These are phyloP conservation scores for Musa troglodytarum DNA, from an alignment of 176 grass and related monocot species.

Conservation along the genomic window DNA sequence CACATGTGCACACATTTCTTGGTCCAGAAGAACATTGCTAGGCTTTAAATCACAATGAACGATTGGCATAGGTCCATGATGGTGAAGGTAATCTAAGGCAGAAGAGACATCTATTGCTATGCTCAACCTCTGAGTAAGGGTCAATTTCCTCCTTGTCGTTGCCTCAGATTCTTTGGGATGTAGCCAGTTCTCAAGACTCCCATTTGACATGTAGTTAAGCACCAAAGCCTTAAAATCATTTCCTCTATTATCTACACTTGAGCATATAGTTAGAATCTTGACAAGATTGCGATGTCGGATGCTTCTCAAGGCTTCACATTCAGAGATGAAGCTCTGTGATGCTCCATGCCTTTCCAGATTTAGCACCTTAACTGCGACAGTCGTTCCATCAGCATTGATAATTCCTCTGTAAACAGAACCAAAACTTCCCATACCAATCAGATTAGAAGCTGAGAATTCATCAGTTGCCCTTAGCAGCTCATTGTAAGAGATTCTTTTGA, in stretches of 20 bases:
- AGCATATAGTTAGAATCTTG: constrained; percentile 30
- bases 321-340: constrained; percentile 27
- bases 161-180: constrained; percentile 13
- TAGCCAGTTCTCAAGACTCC: constrained; percentile 44
- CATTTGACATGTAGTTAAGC: constrained; percentile 36
- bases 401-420: constrained; percentile 30
- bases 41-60: constrained; percentile 53
- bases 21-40: constrained; percentile 37
- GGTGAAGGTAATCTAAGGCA: constrained; percentile 42
- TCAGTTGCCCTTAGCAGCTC: constrained; percentile 9
- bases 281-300: constrained; percentile 45
- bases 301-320: constrained; percentile 46
- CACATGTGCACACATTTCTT: constrained; percentile 30
- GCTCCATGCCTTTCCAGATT: constrained; percentile 30
- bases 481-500: constrained; percentile 23
- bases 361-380: constrained; percentile 43
- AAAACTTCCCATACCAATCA: not conserved
- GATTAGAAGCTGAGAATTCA: no score
- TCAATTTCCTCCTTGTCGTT: constrained; percentile 6
- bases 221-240: constrained; percentile 55
- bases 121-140: constrained; percentile 24
- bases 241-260: constrained; percentile 18
- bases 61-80: constrained; percentile 19
- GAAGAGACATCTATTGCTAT: constrained; percentile 35
- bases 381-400: no score